These are phyloP conservation scores for Erigeron canadensis DNA, from an alignment of 129 eudicot genomes.

Conservation along the genomic window DNA sequence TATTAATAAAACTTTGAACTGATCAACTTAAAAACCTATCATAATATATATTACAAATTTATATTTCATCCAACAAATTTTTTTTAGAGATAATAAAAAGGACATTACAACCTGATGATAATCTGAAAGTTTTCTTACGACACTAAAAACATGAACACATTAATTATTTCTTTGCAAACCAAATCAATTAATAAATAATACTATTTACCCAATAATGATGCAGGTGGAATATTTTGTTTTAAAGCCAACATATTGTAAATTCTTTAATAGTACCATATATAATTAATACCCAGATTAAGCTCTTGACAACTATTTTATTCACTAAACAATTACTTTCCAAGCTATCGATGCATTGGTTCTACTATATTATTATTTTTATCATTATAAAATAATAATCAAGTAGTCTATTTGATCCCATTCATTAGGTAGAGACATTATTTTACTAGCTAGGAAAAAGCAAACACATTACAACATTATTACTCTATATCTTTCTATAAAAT, in stretches of 20 bases:
- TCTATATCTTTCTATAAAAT: slow-evolving; percentile 21
- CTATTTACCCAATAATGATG: slow-evolving; percentile 18
- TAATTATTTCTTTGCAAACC: neutral
- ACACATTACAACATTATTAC: slow-evolving; percentile 28
- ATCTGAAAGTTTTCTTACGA: neutral
- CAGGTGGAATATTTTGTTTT: slow-evolving; percentile 11
- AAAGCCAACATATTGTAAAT: neutral
- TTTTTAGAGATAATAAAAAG: too few relatives aligned
- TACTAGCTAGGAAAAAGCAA: slow-evolving; percentile 24
- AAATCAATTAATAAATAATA: slow-evolving; percentile 7
- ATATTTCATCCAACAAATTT: too few relatives aligned
- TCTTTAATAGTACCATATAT: slow-evolving; percentile 14
- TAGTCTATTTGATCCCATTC: slow-evolving; percentile 19
- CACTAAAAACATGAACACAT: neutral
- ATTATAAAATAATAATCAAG: neutral
- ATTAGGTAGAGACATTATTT: slow-evolving; percentile 27
- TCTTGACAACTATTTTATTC: slow-evolving; percentile 4
- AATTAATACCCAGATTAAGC: slow-evolving; percentile 4
- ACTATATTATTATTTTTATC: neutral
- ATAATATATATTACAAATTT: too few relatives aligned
- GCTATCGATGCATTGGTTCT: slow-evolving; percentile 2
- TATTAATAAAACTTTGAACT: too few relatives aligned
- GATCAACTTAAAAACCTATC: too few relatives aligned
- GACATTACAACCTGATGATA: neutral
- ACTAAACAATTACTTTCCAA: slow-evolving; percentile 7